Evolutionary conservation across 768 basidiomycete species (phyloP), one percentile per base, ranked within the genome.

Genomic region (Chlorophyllum brunneum): DNA sequence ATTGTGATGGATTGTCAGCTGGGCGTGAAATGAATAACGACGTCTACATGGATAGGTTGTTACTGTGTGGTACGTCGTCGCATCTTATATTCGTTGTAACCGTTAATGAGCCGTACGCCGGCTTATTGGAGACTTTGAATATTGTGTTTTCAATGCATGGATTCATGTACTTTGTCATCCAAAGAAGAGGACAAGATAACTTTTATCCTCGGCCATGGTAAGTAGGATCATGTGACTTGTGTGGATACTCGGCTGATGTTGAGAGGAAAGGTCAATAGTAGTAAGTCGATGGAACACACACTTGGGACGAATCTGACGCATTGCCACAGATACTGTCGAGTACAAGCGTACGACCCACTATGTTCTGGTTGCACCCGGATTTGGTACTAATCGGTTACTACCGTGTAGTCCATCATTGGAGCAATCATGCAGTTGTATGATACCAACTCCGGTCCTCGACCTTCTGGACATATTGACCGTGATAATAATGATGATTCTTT

Each of bases 121-220:
- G 57, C 54, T 30, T 48, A 4, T 16, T 58, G 26, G 54, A 58
- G 37, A 58, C 54, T 20, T 15, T 58, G 10, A 55, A 55, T 45
- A 51, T 43, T 2, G 39, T 31, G 2, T 51, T 58, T 27, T 34
- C 49, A 15, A 41, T 51, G 30, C 49, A 58, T 41, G 44, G 31
- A 11, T 31, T 58, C 9, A 10, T 47, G 30, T 22, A 47, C 27
- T 51, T 44, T 36, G 39, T 29, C 3, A 43, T 55, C 7, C n/a
- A 54, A 9, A 48, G 40, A 15, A 54, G 31, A 48, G 44, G 45
- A 13, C 5, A 11, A 5, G 36, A 16, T n/a, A 38, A 20, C n/a
- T 7, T 22, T 7, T 15, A 9, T 30, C n/a, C 26, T 4, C 29
- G 13, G n/a, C 43, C 27, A 16, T 45, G 43, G 43, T 45, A n/a